A percentile compares a stretch with the other conserved stretches of the same genome.
Evolutionary conservation across 352 stramenopile genomes (phyloP).

Genomic region (Peronospora farinosa): DNA sequence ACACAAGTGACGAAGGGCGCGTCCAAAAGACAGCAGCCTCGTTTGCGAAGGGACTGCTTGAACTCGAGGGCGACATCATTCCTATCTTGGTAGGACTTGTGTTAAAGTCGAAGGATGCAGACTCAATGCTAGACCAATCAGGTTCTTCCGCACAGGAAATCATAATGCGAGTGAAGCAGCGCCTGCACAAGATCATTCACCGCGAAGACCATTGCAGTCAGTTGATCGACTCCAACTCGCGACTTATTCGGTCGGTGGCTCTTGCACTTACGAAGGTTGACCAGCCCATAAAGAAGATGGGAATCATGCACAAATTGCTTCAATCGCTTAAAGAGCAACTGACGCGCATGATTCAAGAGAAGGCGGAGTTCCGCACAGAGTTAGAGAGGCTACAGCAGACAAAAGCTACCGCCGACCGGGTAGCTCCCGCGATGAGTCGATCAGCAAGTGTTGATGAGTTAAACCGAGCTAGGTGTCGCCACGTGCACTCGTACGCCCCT

Average conservation of each 20-base stretch:
- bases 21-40: constrained; percentile 99
- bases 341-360: constrained; percentile 72
- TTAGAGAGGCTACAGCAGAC: constrained; percentile 42
- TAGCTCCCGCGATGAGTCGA: constrained; percentile 41
- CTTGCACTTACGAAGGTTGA: constrained; percentile 71
- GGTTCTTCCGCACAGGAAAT: constrained; percentile 92
- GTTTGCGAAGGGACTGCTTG: constrained; percentile 97
- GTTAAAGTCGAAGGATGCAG: constrained; percentile 83
- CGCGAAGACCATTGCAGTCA: constrained; percentile 72
- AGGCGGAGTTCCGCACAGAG: constrained; percentile 54
- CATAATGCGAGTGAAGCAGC: constrained; percentile 86
- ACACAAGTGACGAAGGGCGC: constrained; percentile 97
- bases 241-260: constrained; percentile 74
- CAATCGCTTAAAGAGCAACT: constrained; percentile 91
- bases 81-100: constrained; percentile 96
- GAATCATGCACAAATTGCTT: constrained; percentile 87
- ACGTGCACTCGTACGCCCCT: constrained; percentile 52
- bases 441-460: constrained; percentile 66
- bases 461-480: constrained; percentile 34
- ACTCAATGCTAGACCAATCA: constrained; percentile 98
- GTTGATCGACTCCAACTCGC: constrained; percentile 71
- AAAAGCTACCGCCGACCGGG: constrained; percentile 30
- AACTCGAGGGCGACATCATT: constrained; percentile 98
- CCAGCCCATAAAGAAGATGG: constrained; percentile 93
- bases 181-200: constrained; percentile 83